Evolutionary conservation across 345 rosid species (phyloP).

Genomic region (Lepidium africanum): DNA sequence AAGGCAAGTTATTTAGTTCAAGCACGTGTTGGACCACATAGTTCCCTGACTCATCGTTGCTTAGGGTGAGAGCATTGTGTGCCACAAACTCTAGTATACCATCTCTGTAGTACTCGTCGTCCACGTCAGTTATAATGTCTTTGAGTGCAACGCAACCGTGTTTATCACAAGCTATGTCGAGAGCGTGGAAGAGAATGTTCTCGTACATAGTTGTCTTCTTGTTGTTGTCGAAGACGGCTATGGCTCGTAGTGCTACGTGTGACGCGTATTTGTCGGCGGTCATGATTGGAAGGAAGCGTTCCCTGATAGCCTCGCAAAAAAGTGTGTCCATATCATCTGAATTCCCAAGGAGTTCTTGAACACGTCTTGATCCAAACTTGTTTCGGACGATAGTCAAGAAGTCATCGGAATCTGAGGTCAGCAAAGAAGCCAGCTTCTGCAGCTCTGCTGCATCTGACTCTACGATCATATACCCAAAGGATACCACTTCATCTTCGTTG

Average conservation of each 20-base stretch:
- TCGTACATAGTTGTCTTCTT: background rate
- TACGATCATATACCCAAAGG: background rate
- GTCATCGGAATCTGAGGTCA: constrained; percentile 1
- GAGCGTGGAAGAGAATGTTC: background rate
- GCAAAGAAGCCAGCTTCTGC: background rate
- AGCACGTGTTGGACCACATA: constrained; percentile 6
- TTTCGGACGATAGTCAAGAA: background rate
- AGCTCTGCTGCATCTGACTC: background rate
- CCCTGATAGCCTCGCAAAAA: background rate
- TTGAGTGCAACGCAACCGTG: constrained; percentile 10
- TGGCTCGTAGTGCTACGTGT: constrained; percentile 11
- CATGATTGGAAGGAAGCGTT: background rate
- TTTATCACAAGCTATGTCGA: background rate
- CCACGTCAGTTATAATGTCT: background rate
- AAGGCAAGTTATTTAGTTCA: background rate
- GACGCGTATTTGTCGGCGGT: constrained; percentile 2
- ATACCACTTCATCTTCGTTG: background rate
- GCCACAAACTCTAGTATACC: background rate
- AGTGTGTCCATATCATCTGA: background rate
- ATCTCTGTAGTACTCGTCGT: background rate
- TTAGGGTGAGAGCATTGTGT: background rate
- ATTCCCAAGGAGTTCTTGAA: constrained; percentile 5
- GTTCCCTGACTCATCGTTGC: constrained; percentile 1
- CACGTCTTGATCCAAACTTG: background rate
- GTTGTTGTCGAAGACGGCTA: background rate